Evolutionary conservation across 2,329 filamentous ascomycete species (phyloP).

Genomic region (Trichoderma pleuroti): DNA sequence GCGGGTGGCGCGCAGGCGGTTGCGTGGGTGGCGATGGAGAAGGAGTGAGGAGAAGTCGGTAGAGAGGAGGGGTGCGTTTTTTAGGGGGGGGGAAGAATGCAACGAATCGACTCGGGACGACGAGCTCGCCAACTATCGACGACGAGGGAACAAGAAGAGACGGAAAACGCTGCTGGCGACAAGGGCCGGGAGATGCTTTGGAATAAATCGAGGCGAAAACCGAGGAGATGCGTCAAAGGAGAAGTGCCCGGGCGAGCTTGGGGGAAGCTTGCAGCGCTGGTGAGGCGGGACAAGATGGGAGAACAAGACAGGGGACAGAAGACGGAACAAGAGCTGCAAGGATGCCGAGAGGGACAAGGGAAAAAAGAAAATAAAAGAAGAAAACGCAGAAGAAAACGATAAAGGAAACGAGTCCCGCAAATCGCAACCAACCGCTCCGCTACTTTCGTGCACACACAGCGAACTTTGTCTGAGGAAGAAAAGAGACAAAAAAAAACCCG

Average conservation of each 20-base stretch:
- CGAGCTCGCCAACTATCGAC: constrained; percentile 7
- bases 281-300: constrained; percentile 12
- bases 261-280: constrained; percentile 11
- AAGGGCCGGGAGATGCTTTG: not conserved
- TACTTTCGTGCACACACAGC: constrained; percentile 17
- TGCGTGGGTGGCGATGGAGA: constrained; percentile 11
- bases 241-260: not conserved
- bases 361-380: constrained; percentile 22
- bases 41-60: constrained; percentile 15
- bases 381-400: constrained; percentile 25
- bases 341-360: constrained; percentile 17
- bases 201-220: not conserved
- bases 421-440: constrained; percentile 26
- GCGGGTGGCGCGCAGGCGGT: constrained; percentile 12
- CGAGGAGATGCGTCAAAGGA: not conserved
- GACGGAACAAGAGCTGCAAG: constrained; percentile 1
- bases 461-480: constrained; percentile 17
- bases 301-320: constrained; percentile 17
- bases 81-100: not conserved
- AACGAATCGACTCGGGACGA: constrained; percentile 10
- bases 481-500: constrained; percentile 13
- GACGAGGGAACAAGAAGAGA: not conserved
- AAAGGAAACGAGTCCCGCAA: constrained; percentile 26
- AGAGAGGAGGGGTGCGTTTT: constrained; percentile 16
- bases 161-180: not conserved